Percentiles rank a stretch among this genome's conserved stretches.
phyloP scores from a whole-genome alignment of 78 protist species.

The Dictyostelium firmibasis region DNA sequence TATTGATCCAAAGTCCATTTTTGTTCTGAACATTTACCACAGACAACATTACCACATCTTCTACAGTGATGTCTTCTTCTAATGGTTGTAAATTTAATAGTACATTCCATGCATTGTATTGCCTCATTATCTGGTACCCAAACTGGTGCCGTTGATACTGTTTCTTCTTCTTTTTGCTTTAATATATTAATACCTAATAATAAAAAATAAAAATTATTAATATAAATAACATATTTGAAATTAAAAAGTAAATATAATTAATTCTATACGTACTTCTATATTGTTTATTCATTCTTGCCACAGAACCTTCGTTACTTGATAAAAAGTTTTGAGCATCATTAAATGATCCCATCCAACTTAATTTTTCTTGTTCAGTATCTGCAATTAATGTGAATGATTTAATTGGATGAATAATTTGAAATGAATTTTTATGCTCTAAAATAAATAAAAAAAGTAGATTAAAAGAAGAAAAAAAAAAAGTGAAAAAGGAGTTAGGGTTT shows the following conservation, averaged over 20 bases:
- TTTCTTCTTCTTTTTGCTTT: neutral
- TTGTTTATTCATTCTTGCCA: slow-evolving; percentile 74
- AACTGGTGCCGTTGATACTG: slow-evolving; percentile 60
- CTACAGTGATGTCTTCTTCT: slow-evolving; percentile 83
- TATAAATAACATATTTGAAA: neutral
- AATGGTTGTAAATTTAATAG: slow-evolving; percentile 50
- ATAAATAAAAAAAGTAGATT: neutral
- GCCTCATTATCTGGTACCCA: slow-evolving; percentile 79
- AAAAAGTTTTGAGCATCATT: slow-evolving; percentile 10
- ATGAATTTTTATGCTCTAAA: slow-evolving; percentile 59
- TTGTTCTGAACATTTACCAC: slow-evolving; percentile 78
- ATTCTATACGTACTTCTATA: slow-evolving; percentile 13
- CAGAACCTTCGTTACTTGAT: slow-evolving; percentile 54
- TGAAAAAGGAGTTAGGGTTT: neutral
- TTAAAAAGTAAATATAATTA: neutral
- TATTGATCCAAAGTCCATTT: slow-evolving; percentile 39
- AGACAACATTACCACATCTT: slow-evolving; percentile 77
- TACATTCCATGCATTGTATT: slow-evolving; percentile 66
- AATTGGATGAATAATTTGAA: slow-evolving; percentile 61
- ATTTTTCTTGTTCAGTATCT: slow-evolving; percentile 69
- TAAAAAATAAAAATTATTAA: neutral
- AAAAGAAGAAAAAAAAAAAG: neutral
- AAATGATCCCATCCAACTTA: slow-evolving; percentile 31
- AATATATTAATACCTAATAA: neutral
- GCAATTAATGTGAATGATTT: slow-evolving; percentile 83